These are phyloP conservation scores for Vicia villosa DNA, from an alignment of 306 rosid genomes.

Conservation along the genomic window DNA sequence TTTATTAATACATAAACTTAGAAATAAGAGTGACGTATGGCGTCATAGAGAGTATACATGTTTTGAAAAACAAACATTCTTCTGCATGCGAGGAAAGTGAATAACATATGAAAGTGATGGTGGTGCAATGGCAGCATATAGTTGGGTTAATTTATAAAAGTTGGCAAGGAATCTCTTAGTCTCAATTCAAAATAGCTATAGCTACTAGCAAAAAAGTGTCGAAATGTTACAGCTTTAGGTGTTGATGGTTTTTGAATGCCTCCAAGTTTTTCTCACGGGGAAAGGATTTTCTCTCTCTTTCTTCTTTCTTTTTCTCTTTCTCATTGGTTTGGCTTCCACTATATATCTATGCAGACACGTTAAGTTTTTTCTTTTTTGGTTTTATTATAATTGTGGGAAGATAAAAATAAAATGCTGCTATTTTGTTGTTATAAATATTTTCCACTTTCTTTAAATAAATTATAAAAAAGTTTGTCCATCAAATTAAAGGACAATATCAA, in stretches of 20 bases:
- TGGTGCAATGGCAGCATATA: background rate
- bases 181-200: slow-evolving; percentile 27
- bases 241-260: slow-evolving; percentile 48
- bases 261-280: slow-evolving; percentile 64
- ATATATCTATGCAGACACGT: slow-evolving; percentile 25
- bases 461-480: background rate
- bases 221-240: slow-evolving; percentile 44
- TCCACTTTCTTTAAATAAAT: slow-evolving; percentile 17
- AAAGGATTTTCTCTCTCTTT: slow-evolving; percentile 30
- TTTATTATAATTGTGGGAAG: slow-evolving; percentile 3
- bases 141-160: slow-evolving; percentile 39
- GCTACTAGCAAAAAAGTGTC: slow-evolving; percentile 37
- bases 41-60: slow-evolving; percentile 33
- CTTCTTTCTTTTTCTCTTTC: slow-evolving; percentile 20
- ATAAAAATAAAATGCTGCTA: background rate
- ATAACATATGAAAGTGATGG: slow-evolving; percentile 38
- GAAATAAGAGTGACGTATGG: slow-evolving; percentile 13
- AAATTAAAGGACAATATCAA: background rate
- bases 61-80: slow-evolving; percentile 41
- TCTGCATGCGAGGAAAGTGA: slow-evolving; percentile 49
- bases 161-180: slow-evolving; percentile 41
- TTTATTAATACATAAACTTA: too few relatives aligned
- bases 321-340: slow-evolving; percentile 30
- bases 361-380: slow-evolving; percentile 24
- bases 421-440: background rate